Evolutionary conservation across 2,329 filamentous ascomycete species (phyloP).

Genomic region (Acephala macrosclerotiorum): DNA sequence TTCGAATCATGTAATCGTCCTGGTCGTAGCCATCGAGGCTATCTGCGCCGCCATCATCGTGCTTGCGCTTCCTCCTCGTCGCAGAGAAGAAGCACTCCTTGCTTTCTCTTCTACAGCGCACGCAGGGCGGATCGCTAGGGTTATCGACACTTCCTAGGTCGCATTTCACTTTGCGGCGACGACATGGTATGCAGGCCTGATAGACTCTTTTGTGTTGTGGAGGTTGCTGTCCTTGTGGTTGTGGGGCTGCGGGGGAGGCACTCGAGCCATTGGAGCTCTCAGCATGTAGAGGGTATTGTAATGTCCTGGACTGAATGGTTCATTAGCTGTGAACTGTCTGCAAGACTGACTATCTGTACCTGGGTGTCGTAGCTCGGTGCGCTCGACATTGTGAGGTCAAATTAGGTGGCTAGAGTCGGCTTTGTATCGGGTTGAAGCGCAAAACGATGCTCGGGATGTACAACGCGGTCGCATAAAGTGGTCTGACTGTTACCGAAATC

Average conservation of each 20-base stretch:
- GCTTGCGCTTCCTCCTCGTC: constrained; percentile 90
- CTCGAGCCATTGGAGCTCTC: constrained; percentile 30
- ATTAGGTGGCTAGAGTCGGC: constrained; percentile 13
- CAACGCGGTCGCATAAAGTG: neutral
- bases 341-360: neutral
- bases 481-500: neutral
- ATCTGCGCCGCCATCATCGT: constrained; percentile 60
- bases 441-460: neutral
- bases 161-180: constrained; percentile 62
- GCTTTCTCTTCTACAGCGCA: constrained; percentile 90
- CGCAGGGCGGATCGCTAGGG: constrained; percentile 91
- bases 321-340: constrained; percentile 2
- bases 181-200: constrained; percentile 58
- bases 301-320: constrained; percentile 31
- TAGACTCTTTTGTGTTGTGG: constrained; percentile 48
- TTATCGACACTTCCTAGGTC: constrained; percentile 82
- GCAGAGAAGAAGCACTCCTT: constrained; percentile 98
- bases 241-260: constrained; percentile 29
- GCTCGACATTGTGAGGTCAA: neutral
- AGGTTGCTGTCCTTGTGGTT: constrained; percentile 25
- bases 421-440: neutral
- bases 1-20: constrained; percentile 73
- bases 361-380: constrained; percentile 10
- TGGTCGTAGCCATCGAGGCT: constrained; percentile 53
- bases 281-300: constrained; percentile 31